Evolutionary conservation across 352 stramenopile species (phyloP), one percentile per base, ranked within the genome.

Genomic region (Discostella stelligera): DNA sequence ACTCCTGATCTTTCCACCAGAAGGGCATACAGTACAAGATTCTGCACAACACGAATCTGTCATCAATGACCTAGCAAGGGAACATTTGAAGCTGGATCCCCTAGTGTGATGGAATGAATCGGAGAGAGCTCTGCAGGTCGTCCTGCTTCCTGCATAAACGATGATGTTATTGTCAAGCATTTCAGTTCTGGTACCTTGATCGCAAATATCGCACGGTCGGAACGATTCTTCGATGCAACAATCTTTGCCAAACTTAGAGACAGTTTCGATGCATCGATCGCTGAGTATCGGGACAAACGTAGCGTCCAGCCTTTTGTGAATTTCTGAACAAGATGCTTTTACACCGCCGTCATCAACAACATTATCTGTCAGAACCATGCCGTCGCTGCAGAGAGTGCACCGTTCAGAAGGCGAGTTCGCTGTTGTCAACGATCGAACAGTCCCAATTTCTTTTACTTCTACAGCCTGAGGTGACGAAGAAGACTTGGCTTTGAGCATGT

Each of bases 401-500:
- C 54, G 25, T 9, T 67, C 49, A 18, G 18, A 30, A 32, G 59
- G 18, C 49, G 60, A 65, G 13, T 70, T 37, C 21, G 37, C 23
- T 16, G 41, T 32, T 64, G 59, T 64, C 16, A 80, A 60, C n/a
- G 61, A 56, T 58, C 66, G 70, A 55, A 25, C 53, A 41, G 25
- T 21, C 21, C 20, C 39, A 5, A 44, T 44, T 14, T 14, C 37
- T n/a, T 5, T n/a, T 49, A 21, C 62, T 69, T 16, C 63, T 6
- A 68, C 56, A 58, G 41, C 8, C 52, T 23, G 21, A 46, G 60
- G 37, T 20, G 39, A 41, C 20, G 53, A 32, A 56, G 72, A 16
- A 62, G 50, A 55, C n/a, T 61, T 64, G 46, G 74, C 56, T 53
- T 79, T 74, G 23, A 84, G 66, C 78, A 85, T 85, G 49, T 85